Base-by-base conservation (phyloP, 2,329 filamentous ascomycete species). In the Hypoxylon sp. region DNA sequence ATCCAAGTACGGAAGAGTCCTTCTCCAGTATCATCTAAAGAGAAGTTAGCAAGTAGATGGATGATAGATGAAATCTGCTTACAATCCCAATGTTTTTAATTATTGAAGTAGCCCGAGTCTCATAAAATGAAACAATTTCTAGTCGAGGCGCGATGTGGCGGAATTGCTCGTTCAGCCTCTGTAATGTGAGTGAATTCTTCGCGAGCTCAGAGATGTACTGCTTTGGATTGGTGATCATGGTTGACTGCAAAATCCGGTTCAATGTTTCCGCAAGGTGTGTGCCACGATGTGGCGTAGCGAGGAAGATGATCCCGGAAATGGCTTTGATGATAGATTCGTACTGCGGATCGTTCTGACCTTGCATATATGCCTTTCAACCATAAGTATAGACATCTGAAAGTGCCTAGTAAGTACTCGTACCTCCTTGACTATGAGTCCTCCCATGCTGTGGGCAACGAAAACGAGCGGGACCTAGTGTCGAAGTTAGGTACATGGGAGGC, bases 1-100 rank as follows among this genome's bases (percentile, higher is more conserved):
- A 83, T 0, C 81, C 81, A 2, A 84, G 75, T 0, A 79, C 73
- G 0, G 82, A 76, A 0, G 81, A 82, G 3, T 82, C 78, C 12
- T 77, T 78, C 9, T 73, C 71, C 2, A 73, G 9, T 9, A 73
- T 50, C 65, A 70, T 71, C 70, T 72, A 50, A 5, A 34, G 32
- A 37, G 11, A 14, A 3, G 8, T 52, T 7, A 19, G 14, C 6
- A 29, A 23, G 21, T 14, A 53, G 19, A 41, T 41, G 12, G 21
- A 14, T 23, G 16, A 9, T 45, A 25, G 12, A 46, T 16, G 11
- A n/a, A 2, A 21, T 9, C 6, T 14, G 53, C 67, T 53, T 34
- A 71, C 67, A 2, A 71, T 41, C n/a, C n/a, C n/a, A n/a, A n/a
- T n/a, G 12, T 52, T 43, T 8, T 54, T 62, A 25, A 68, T 27